Conservation (phyloP, 2,329 filamentous ascomycete species). For the Boeremia exigua region DNA sequence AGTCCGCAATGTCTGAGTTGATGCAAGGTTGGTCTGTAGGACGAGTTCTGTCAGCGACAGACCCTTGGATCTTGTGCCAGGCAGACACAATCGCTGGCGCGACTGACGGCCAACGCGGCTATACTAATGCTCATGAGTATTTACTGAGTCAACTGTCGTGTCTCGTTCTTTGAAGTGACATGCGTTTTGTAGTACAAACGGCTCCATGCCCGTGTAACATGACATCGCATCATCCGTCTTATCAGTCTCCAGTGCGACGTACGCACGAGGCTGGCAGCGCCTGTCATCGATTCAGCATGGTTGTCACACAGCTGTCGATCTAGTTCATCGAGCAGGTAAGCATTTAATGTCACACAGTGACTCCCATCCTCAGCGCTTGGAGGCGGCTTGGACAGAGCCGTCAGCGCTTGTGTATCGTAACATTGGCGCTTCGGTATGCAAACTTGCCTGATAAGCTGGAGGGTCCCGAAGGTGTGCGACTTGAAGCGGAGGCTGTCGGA, state of each 20-base stretch:
- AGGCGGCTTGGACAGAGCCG: neutral
- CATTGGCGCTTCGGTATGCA: slow-evolving; percentile 12
- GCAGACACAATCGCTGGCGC: slow-evolving; percentile 2
- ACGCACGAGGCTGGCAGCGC: neutral
- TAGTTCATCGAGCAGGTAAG: slow-evolving; percentile 1
- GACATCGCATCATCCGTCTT: neutral
- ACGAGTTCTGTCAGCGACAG: neutral
- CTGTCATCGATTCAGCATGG: neutral
- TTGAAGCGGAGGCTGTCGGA: neutral
- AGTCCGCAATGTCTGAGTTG: too few species aligned
- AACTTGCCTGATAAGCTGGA: slow-evolving; percentile 4
- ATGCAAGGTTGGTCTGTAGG: neutral
- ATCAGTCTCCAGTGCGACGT: neutral
- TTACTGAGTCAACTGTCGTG: neutral
- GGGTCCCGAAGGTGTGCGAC: neutral
- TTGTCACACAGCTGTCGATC: neutral
- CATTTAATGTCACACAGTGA: slow-evolving; percentile 1
- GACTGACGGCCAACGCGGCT: neutral
- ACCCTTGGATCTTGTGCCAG: neutral
- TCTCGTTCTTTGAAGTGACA: slow-evolving; percentile 1
- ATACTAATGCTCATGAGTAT: neutral
- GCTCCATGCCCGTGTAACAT: slow-evolving; percentile 8
- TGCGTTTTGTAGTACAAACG: slow-evolving; percentile 4
- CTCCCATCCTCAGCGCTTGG: neutral
- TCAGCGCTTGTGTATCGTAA: slow-evolving; percentile 14